A percentile compares a stretch with the other conserved stretches of the same genome.
These are phyloP conservation scores for Hygrophorus pudorinus DNA, from an alignment of 768 basidiomycete genomes.

Conservation along the genomic window DNA sequence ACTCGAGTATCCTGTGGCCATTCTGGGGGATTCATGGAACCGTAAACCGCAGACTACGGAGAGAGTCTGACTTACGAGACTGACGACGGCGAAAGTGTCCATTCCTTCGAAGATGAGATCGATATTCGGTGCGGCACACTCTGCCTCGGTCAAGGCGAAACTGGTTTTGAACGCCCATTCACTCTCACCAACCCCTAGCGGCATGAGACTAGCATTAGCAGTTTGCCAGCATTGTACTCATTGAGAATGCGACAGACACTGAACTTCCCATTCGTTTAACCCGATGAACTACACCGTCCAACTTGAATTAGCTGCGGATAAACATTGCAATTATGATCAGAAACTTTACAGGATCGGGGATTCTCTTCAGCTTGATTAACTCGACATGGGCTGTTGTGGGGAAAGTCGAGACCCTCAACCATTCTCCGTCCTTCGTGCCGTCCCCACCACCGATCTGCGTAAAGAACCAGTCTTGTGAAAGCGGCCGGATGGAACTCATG, in stretches of 20 bases:
- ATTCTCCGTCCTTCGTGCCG: conserved; percentile 53
- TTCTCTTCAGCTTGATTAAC: conserved; percentile 58
- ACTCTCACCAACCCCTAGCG: conserved; percentile 77
- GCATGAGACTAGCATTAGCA: background rate
- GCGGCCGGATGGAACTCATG: background rate
- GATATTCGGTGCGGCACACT: conserved; percentile 35
- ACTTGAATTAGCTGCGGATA: background rate
- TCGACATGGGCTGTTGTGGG: conserved; percentile 89
- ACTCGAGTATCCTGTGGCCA: conserved; percentile 58
- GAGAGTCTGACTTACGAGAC: conserved; percentile 38
- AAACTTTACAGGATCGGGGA: conserved; percentile 64
- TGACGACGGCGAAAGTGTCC: conserved; percentile 77
- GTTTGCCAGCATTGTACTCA: background rate
- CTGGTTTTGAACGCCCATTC: conserved; percentile 75
- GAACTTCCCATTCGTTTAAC: conserved; percentile 82
- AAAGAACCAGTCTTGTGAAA: conserved; percentile 50
- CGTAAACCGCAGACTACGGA: background rate
- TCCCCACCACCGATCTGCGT: conserved; percentile 54
- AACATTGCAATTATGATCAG: background rate
- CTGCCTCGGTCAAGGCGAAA: conserved; percentile 41
- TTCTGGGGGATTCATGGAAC: conserved; percentile 39
- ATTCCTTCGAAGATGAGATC: conserved; percentile 88
- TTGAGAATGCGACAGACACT: conserved; percentile 46
- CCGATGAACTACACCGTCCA: conserved; percentile 48
- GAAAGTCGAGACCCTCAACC: conserved; percentile 52